These are phyloP conservation scores for Ichthyophthirius multifiliis DNA, from an alignment of 169 alveolate species.

Conservation along the genomic window DNA sequence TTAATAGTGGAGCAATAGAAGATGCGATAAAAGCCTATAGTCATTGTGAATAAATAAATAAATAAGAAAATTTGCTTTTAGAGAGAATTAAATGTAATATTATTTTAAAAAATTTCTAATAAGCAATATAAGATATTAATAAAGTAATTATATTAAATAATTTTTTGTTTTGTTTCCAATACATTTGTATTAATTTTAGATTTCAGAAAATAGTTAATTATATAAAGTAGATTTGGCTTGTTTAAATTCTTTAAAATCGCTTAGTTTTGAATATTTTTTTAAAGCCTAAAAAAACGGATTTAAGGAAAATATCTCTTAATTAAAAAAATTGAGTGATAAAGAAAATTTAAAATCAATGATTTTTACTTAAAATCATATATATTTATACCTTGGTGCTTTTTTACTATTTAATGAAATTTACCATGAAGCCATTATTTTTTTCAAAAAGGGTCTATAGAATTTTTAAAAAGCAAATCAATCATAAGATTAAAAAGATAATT, in stretches of 20 bases:
- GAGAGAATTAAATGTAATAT: constrained; percentile 25
- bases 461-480: not conserved
- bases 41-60: constrained; percentile 7
- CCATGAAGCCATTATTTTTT: not conserved
- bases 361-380: too few species aligned
- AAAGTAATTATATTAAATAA: not conserved
- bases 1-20: constrained; percentile 33
- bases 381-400: too few species aligned
- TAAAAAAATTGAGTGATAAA: too few species aligned
- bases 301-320: not conserved
- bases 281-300: not conserved
- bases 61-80: not conserved
- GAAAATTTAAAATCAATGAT: too few species aligned
- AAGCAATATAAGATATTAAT: constrained; percentile 13
- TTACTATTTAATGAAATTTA: too few species aligned
- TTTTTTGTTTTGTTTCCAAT: not conserved
- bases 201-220: constrained; percentile 4
- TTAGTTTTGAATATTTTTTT: not conserved
- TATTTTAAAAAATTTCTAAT: constrained; percentile 1
- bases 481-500: constrained; percentile 25
- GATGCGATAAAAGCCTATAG: constrained; percentile 47
- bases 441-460: not conserved
- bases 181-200: not conserved
- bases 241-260: constrained; percentile 15
- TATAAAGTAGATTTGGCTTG: constrained; percentile 17